phyloP scores from a whole-genome alignment of 2,329 filamentous ascomycete species.

The Botryosphaeria agaves region DNA sequence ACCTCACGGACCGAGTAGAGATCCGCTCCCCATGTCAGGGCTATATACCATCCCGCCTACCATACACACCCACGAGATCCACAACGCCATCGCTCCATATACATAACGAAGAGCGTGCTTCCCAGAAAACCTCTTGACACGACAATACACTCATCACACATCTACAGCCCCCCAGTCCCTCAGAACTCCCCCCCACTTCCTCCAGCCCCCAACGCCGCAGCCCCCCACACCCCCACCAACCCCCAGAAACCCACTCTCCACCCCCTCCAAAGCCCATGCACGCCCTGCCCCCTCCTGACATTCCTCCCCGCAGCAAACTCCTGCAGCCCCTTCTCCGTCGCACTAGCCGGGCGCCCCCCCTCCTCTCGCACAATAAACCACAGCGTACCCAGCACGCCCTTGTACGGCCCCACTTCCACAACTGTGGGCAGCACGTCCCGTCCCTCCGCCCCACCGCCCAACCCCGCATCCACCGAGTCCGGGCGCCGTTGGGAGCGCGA shows the following conservation, averaged over 20 bases:
- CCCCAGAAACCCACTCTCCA: conserved; percentile 71
- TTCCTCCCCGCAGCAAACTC: conserved; percentile 11
- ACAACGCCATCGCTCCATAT: too few relatives aligned
- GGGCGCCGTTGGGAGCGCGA: neutral
- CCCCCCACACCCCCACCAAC: conserved; percentile 55
- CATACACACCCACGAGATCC: too few relatives aligned
- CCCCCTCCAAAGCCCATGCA: conserved; percentile 51
- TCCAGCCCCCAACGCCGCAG: conserved; percentile 45
- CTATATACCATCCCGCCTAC: too few relatives aligned
- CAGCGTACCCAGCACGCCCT: conserved; percentile 81
- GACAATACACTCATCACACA: neutral
- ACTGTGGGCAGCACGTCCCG: conserved; percentile 37
- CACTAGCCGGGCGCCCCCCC: conserved; percentile 29
- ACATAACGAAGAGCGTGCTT: neutral
- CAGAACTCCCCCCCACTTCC: conserved; percentile 25
- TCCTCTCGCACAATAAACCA: conserved; percentile 75
- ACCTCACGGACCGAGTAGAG: too few relatives aligned
- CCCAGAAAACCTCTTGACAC: neutral
- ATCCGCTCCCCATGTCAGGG: too few relatives aligned
- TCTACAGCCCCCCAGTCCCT: conserved; percentile 1
- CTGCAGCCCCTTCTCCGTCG: conserved; percentile 14
- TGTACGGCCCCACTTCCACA: conserved; percentile 63
- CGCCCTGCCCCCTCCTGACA: conserved; percentile 43
- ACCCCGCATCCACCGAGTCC: conserved; percentile 1
- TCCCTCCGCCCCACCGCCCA: conserved; percentile 9